Percentiles rank a stretch among this genome's conserved stretches.
Conservation (phyloP, 345 rosid genomes). For the Euphorbia pulcherrima region DNA sequence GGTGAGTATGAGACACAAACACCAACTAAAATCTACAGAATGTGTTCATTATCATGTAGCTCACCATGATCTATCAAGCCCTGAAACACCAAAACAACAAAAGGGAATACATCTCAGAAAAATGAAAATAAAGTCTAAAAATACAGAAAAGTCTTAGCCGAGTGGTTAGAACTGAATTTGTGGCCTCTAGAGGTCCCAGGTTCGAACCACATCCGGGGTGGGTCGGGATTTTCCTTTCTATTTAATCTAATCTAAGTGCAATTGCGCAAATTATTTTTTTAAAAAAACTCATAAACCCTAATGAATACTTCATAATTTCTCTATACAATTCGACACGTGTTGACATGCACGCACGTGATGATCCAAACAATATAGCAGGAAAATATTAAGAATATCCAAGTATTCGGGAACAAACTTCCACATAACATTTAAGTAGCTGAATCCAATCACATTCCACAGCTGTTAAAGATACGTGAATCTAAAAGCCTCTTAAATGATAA, state of each 20-base stretch:
- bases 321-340: neutral
- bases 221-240: no score
- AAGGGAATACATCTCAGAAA: slow-evolving; percentile 11
- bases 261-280: no score
- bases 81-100: slow-evolving; percentile 10
- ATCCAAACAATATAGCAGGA: neutral
- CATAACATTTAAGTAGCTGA: neutral
- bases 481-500: slow-evolving; percentile 9
- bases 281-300: neutral
- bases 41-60: no score
- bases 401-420: slow-evolving; percentile 8
- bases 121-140: no score
- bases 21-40: no score
- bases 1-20: no score
- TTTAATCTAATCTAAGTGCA: no score
- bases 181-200: no score
- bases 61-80: neutral
- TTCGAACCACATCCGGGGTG: no score
- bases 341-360: neutral
- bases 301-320: slow-evolving; percentile 9
- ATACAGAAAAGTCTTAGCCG: no score
- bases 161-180: no score
- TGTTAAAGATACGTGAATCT: neutral
- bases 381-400: slow-evolving; percentile 3
- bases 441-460: neutral